Evolutionary conservation across 163 green algal species (phyloP).

Genomic region (Scenedesmus sp.): DNA sequence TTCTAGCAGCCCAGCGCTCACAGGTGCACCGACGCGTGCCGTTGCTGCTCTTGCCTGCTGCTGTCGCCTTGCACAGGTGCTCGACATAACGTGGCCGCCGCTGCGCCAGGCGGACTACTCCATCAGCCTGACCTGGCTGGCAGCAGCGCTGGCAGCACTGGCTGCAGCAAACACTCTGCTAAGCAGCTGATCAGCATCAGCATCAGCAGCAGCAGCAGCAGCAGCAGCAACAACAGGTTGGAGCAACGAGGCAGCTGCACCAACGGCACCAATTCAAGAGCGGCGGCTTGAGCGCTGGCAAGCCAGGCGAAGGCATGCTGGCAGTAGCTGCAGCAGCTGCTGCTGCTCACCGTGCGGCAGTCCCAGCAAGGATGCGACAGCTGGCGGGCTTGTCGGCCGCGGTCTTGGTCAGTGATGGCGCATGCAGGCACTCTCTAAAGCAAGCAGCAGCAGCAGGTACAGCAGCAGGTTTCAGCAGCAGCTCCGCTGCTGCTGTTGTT

Average conservation of each 20-base stretch:
- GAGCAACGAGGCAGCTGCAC: not conserved
- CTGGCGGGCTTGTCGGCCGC: not conserved
- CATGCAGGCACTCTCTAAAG: not conserved
- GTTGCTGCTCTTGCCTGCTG: not conserved
- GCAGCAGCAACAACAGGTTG: not conserved
- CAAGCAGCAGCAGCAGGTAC: not conserved
- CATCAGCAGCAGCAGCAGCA: conserved; percentile 38
- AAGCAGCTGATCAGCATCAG: not conserved
- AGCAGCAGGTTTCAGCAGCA: conserved; percentile 28
- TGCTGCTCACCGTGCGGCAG: not conserved
- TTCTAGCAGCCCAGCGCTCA: not conserved
- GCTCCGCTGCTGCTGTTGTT: not conserved
- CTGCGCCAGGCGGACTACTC: conserved; percentile 50
- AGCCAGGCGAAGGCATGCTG: not conserved
- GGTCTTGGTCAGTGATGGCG: not conserved
- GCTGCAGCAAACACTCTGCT: not conserved
- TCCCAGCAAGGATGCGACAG: not conserved
- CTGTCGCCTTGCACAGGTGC: not conserved
- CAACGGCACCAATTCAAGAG: too few relatives aligned
- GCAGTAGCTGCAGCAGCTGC: not conserved
- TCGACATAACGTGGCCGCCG: conserved; percentile 51
- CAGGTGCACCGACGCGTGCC: not conserved
- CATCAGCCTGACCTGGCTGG: conserved; percentile 13
- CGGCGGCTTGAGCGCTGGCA: too few relatives aligned
- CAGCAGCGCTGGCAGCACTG: conserved; percentile 17